Evolutionary conservation across 164 flowering plant genomes (phyloP), one percentile per base, ranked within the genome.

Genomic region (Saururus chinensis): DNA sequence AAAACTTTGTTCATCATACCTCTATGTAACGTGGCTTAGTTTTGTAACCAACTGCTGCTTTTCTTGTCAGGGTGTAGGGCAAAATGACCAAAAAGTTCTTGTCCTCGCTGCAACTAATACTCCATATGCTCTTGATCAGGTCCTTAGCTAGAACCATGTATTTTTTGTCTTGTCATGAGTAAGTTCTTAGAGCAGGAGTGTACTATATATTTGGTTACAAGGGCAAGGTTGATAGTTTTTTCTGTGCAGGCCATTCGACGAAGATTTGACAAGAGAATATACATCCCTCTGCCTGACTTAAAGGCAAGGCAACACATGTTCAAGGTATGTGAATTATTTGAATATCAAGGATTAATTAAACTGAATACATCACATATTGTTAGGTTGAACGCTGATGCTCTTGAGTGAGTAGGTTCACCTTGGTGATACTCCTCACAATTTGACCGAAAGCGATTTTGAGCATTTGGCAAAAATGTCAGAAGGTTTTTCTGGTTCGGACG

Each of bases 21-120:
- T 24, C 35, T n/a, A n/a, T n/a, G n/a, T n/a, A n/a, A 20, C 22
- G 17, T 24, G 35, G 37, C 19, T 4, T 61, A 12, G 56, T 49
- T 60, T n/a, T 25, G 45, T 26, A 24, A 53, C 30, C 19, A 3
- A 51, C 17, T 21, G 56, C 23, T 45, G 19, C 61, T 24, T 55
- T 58, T 51, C 14, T 53, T 70, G 58, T 72, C 71, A 95, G 99
- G 99, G 99, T 74, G 97, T 95, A 11, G 99, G 99, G 26, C 66
- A 78, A 76, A 84, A 78, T 78, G 99, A 95, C 70, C 81, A 95
- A 63, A 95, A 95, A 74, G 97, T 95, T 68, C 97, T 95, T 68
- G 96, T 91, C 76, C 95, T 95, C 74, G 99, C 99, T 51, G 97
- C 99, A 35, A 95, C 99, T 63, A 95, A 95, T 79, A 95, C 99